These are phyloP conservation scores for Trichosanthes truncata DNA, from an alignment of 306 rosid genomes.

Conservation along the genomic window DNA sequence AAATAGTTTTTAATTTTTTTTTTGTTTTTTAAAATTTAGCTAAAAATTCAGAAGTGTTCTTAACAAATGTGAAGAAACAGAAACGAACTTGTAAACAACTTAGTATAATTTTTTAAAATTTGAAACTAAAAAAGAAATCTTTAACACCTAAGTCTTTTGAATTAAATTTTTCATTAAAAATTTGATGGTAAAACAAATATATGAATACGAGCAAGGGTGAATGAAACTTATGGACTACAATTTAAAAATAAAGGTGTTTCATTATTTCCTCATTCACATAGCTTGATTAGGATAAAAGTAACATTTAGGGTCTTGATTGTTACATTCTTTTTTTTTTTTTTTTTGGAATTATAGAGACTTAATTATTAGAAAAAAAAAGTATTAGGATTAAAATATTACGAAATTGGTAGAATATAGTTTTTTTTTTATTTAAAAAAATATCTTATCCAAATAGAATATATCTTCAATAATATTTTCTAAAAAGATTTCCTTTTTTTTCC, in stretches of 20 bases:
- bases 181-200: not conserved
- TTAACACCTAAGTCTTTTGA: not conserved
- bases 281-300: not conserved
- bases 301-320: not conserved
- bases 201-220: not conserved
- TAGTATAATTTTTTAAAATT: not conserved
- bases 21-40: not conserved
- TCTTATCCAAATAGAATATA: not conserved
- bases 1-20: no score
- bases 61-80: not conserved
- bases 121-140: not conserved
- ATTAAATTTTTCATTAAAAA: not conserved
- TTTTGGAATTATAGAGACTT: not conserved
- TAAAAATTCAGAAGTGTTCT: not conserved
- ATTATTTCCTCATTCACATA: not conserved
- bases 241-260: not conserved
- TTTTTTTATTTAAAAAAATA: no score
- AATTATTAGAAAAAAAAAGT: not conserved
- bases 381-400: no score
- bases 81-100: no score
- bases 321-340: no score
- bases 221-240: not conserved
- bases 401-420: no score
- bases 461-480: not conserved
- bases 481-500: not conserved